A percentile compares a stretch with the other conserved stretches of the same genome.
Evolutionary conservation across 1,139 yeast genomes (phyloP).

Genomic region (Torulaspora globosa): DNA sequence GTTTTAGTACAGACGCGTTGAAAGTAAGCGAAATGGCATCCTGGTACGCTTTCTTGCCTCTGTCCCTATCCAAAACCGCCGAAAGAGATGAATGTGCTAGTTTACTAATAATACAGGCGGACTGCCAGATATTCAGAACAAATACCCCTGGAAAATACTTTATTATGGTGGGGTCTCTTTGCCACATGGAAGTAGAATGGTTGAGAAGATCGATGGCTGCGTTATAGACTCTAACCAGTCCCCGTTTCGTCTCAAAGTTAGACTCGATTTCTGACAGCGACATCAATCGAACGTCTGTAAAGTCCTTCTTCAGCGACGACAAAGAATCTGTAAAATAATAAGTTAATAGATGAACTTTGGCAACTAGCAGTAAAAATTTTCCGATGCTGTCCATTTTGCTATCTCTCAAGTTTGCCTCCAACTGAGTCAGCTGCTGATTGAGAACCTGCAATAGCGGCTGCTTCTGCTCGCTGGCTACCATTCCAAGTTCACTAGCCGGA

Average conservation of each 20-base stretch:
- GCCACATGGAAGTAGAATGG: constrained; percentile 62
- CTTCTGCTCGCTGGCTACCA: constrained; percentile 58
- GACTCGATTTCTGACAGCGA: constrained; percentile 19
- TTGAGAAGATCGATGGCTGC: constrained; percentile 68
- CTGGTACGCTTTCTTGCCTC: constrained; percentile 70
- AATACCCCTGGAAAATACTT: constrained; percentile 80
- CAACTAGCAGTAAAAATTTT: constrained; percentile 61
- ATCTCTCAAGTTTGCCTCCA: constrained; percentile 52
- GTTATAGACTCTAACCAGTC: constrained; percentile 71
- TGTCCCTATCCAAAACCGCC: constrained; percentile 58
- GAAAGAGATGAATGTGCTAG: constrained; percentile 71
- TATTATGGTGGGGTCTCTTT: constrained; percentile 58
- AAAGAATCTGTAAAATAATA: constrained; percentile 71
- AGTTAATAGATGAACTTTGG: constrained; percentile 74
- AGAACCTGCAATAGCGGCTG: constrained; percentile 69
- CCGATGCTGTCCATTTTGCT: constrained; percentile 57
- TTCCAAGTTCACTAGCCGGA: constrained; percentile 62
- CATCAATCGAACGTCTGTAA: constrained; percentile 13
- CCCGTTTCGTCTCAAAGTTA: constrained; percentile 57
- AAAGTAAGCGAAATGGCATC: constrained; percentile 66
- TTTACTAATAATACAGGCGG: constrained; percentile 78
- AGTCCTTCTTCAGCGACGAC: constrained; percentile 31
- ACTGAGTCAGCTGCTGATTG: constrained; percentile 65
- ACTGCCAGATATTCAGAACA: constrained; percentile 82
- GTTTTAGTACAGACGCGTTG: constrained; percentile 79